Conservation (phyloP, 495 filamentous ascomycete genomes). For the Polyplosphaeria fusca region DNA sequence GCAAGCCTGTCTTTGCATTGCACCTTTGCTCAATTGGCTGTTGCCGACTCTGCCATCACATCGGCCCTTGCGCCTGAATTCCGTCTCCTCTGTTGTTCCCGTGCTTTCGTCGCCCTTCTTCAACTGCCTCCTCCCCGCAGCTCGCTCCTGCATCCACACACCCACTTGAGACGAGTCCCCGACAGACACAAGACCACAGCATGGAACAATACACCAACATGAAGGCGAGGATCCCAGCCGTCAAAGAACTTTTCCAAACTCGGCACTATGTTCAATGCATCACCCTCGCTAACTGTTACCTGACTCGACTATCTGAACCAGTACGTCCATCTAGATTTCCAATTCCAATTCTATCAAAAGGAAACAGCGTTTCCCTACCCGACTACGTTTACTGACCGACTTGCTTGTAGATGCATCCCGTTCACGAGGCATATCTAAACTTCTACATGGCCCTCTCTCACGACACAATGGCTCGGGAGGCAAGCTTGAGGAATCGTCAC, state of each 20-base stretch:
- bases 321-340: too few relatives aligned
- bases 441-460: slow-evolving; percentile 36
- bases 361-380: not conserved
- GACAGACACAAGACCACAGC: slow-evolving; percentile 2
- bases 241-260: slow-evolving; percentile 31
- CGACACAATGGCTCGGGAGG: slow-evolving; percentile 28
- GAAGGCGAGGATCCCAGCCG: slow-evolving; percentile 14
- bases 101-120: slow-evolving; percentile 10
- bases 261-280: slow-evolving; percentile 33
- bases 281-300: slow-evolving; percentile 12
- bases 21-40: slow-evolving; percentile 12
- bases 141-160: not conserved
- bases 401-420: slow-evolving; percentile 27
- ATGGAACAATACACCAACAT: slow-evolving; percentile 2
- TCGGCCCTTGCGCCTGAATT: slow-evolving; percentile 10
- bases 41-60: slow-evolving; percentile 13
- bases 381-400: not conserved
- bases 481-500: slow-evolving; percentile 15
- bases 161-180: not conserved
- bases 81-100: too few relatives aligned
- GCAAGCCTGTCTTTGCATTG: slow-evolving; percentile 9
- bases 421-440: slow-evolving; percentile 28
- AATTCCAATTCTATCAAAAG: too few relatives aligned
- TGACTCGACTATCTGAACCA: slow-evolving; percentile 6
- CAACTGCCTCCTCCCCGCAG: not conserved